phyloP scores from a whole-genome alignment of 2,329 filamentous ascomycete genomes.

The Periconia digitata region DNA sequence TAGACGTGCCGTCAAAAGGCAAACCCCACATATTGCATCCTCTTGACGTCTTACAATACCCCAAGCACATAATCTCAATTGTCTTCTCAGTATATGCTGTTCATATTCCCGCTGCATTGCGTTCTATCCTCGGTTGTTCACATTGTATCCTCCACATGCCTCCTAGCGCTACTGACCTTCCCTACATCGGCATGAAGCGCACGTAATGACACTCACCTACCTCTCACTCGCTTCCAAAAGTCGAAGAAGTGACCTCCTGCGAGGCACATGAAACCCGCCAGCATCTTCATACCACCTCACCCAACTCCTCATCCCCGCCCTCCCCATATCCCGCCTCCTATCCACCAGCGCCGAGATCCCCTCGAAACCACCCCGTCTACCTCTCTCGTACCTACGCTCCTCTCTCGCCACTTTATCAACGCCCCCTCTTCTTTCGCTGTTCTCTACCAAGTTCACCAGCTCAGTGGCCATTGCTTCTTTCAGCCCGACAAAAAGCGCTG shows the following conservation, averaged over 20 bases:
- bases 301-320: constrained; percentile 1
- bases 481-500: no score
- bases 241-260: constrained; percentile 1
- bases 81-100: no score
- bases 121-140: no score
- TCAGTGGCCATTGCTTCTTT: neutral
- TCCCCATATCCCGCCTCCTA: neutral
- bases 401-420: neutral
- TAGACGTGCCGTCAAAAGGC: neutral
- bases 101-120: no score
- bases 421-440: neutral
- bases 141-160: neutral
- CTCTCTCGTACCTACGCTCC: neutral
- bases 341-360: neutral
- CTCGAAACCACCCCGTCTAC: neutral
- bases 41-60: no score
- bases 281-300: constrained; percentile 10
- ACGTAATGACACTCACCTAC: neutral
- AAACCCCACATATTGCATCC: neutral
- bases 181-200: neutral
- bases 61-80: no score
- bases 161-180: neutral
- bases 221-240: neutral
- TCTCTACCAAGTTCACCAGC: neutral
- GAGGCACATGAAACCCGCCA: constrained; percentile 11